Percentiles rank a stretch among this genome's conserved stretches.
Evolutionary conservation across 2,329 filamentous ascomycete species (phyloP).

Genomic region (Fragosphaeria purpurea): DNA sequence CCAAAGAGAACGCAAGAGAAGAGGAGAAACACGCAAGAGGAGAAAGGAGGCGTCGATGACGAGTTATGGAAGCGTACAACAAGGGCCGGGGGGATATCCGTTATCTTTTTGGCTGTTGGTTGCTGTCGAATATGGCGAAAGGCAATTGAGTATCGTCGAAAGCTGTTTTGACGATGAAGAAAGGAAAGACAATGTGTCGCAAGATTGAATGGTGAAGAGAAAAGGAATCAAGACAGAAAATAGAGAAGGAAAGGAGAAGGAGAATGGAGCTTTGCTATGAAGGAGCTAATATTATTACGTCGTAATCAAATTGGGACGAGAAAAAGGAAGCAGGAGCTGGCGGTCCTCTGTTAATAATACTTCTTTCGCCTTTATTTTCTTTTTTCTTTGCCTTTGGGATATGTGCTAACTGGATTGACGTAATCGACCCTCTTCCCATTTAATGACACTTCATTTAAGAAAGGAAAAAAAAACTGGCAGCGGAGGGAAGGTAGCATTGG

Average conservation of each 20-base stretch:
- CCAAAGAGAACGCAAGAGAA: not conserved
- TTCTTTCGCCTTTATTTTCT: not conserved
- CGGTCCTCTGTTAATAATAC: not conserved
- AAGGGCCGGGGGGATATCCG: no score
- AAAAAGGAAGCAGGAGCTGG: not conserved
- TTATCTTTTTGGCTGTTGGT: no score
- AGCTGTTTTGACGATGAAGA: no score
- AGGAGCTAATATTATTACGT: not conserved
- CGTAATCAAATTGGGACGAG: not conserved
- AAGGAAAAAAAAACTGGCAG: not conserved
- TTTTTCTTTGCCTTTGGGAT: not conserved
- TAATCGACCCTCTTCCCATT: not conserved
- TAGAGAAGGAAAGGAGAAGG: not conserved
- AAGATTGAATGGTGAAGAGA: no score
- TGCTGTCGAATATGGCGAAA: no score
- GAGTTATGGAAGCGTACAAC: no score
- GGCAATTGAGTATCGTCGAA: no score
- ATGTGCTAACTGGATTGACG: constrained; percentile 1
- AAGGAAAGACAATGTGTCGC: no score
- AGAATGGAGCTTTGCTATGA: not conserved
- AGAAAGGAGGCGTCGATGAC: not conserved
- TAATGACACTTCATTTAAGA: not conserved
- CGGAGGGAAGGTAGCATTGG: not conserved
- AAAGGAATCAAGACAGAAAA: not conserved
- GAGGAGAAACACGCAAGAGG: not conserved